Percentiles rank a stretch among this genome's conserved stretches.
Evolutionary conservation across 2,329 filamentous ascomycete species (phyloP).

Genomic region (Pseudogymnoascus sp.): DNA sequence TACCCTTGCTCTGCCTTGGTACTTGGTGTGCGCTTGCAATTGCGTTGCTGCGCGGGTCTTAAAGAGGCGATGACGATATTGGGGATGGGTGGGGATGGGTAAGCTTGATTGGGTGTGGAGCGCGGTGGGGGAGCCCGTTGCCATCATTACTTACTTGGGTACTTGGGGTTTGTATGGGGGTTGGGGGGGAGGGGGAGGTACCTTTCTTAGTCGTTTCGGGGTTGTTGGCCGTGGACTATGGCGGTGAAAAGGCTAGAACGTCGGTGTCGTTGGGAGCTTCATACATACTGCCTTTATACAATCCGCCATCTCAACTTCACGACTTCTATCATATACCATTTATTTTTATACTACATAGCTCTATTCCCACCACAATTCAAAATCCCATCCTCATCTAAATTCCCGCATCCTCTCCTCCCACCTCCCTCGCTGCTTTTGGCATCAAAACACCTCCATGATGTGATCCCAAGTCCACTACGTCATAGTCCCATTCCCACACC

Average conservation of each 20-base stretch:
- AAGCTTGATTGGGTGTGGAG: background rate
- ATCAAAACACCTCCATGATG: background rate
- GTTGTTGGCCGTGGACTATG: background rate
- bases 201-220: background rate
- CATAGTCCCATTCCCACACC: background rate
- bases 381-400: background rate
- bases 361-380: background rate
- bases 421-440: background rate
- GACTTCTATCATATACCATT: background rate
- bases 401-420: background rate
- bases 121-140: background rate
- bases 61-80: background rate
- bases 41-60: background rate
- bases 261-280: background rate
- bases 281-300: background rate
- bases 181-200: background rate
- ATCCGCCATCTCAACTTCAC: background rate
- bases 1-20: background rate
- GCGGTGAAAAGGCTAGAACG: background rate
- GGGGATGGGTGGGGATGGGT: background rate
- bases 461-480: background rate
- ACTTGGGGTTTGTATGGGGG: background rate
- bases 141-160: background rate
- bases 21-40: background rate
- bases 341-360: background rate